Conservation (phyloP, 805 yeast species). For the Clavispora carvajalis region DNA sequence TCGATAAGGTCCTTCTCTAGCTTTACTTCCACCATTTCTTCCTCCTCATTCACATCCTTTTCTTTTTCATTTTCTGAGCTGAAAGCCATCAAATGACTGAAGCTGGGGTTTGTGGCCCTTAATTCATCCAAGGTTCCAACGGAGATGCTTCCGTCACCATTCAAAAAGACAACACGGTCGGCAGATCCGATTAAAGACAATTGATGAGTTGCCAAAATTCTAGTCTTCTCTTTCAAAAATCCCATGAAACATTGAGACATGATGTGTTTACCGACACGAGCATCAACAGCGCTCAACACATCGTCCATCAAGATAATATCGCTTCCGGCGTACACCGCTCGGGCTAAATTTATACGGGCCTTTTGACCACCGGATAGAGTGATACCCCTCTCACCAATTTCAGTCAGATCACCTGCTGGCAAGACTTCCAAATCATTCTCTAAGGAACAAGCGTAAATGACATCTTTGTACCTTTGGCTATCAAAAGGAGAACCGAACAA, state of each 20-base stretch:
- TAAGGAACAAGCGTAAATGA: constrained; percentile 63
- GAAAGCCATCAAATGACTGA: constrained; percentile 36
- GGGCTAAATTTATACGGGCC: constrained; percentile 73
- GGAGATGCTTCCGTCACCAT: constrained; percentile 57
- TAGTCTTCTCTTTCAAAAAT: constrained; percentile 50
- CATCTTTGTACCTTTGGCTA: constrained; percentile 43
- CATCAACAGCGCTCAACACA: constrained; percentile 80
- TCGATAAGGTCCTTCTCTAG: constrained; percentile 11
- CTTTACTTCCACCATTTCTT: constrained; percentile 12
- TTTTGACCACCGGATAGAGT: constrained; percentile 89
- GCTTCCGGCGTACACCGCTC: constrained; percentile 67
- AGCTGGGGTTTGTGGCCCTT: constrained; percentile 28
- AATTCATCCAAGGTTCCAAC: constrained; percentile 60
- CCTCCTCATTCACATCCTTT: constrained; percentile 16
- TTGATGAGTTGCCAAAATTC: constrained; percentile 82
- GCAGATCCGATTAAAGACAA: constrained; percentile 65
- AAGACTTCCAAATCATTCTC: constrained; percentile 58
- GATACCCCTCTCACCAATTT: constrained; percentile 82
- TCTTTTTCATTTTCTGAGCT: constrained; percentile 21
- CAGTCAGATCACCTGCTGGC: constrained; percentile 72
- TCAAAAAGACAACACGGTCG: constrained; percentile 62
- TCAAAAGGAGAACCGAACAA: constrained; percentile 58
- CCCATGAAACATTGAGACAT: constrained; percentile 66
- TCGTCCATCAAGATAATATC: constrained; percentile 73
- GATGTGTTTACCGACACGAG: constrained; percentile 78